Evolutionary conservation across 23 red algal genomes (phyloP), one percentile per base, ranked within the genome.

Genomic region (Gracilaria gracilis): DNA sequence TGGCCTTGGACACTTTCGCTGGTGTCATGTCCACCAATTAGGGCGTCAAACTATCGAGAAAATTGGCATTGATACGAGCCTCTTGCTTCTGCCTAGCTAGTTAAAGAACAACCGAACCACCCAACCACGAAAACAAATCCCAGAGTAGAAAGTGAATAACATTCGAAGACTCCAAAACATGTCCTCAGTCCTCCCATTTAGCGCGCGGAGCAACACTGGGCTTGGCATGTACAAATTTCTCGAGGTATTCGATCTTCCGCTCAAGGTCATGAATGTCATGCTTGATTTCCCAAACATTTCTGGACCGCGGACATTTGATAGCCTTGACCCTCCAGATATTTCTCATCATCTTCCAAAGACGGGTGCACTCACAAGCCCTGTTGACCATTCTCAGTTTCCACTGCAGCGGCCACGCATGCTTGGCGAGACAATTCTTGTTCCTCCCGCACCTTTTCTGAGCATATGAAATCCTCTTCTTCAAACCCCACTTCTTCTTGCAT

Each of bases 271-370:
- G 27, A 65, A 65, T 65, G 27, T 65, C 61, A 31, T 65, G 61
- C 61, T 65, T 65, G 27, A 65, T 65, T 65, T 65, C 61, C 61
- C 61, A 65, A 2, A 65, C 61, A 65, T 65, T 65, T 65, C 61
- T 21, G 25, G n/a, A 32, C 24, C 8, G 1, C 4, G 23, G 61
- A 13, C 61, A 65, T 24, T 32, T 32, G 23, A 65, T 32, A 12
- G 61, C 61, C 27, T 65, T 65, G 4, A 25, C 61, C 25, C 27
- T 65, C 61, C 27, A 32, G 4, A 65, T 65, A 2, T 65, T 21
- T 32, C 27, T 16, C 61, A 65, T 65, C 23, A 65, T 12, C 9
- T 65, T 65, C 61, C 61, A 65, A 6, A 31, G 61, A 32, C 61
- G 61, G 25, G 27, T 65, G 61, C 61, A 65, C 27, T 65, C 61